phyloP scores from a whole-genome alignment of 116 monocot genomes.

The Dioscorea cayenensis region DNA sequence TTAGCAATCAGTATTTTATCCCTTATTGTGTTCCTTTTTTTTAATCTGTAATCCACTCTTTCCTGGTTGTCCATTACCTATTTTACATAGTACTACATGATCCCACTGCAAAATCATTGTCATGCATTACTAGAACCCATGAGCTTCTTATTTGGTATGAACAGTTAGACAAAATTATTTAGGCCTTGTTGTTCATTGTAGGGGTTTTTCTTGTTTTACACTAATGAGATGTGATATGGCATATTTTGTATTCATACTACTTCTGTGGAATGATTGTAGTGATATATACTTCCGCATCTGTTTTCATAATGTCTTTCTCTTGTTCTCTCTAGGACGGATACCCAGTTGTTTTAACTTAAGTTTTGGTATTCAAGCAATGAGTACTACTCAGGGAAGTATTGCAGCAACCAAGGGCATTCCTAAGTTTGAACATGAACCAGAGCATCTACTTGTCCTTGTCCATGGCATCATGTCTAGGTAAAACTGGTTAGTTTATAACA shows the following conservation, averaged over 20 bases:
- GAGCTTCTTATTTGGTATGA: too few relatives aligned
- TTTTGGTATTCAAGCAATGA: constrained; percentile 15
- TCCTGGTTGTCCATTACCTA: too few relatives aligned
- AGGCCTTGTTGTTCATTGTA: too few relatives aligned
- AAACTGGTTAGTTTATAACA: neutral
- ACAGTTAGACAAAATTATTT: too few relatives aligned
- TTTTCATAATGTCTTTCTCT: neutral
- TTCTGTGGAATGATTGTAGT: neutral
- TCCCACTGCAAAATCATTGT: too few relatives aligned
- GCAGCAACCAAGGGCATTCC: constrained; percentile 17
- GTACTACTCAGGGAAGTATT: constrained; percentile 4
- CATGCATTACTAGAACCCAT: too few relatives aligned
- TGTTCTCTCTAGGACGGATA: constrained; percentile 17
- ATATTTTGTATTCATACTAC: neutral
- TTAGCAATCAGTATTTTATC: too few relatives aligned
- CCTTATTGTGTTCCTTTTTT: too few relatives aligned
- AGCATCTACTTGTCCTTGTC: constrained; percentile 97
- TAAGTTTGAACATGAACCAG: constrained; percentile 33
- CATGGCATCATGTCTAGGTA: constrained; percentile 93
- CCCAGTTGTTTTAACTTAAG: neutral
- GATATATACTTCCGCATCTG: neutral
- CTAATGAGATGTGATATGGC: too few relatives aligned
- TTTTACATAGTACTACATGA: too few relatives aligned
- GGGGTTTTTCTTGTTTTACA: too few relatives aligned
- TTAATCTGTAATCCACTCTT: too few relatives aligned